Evolutionary conservation across 495 filamentous ascomycete genomes (phyloP).

Genomic region (Podospora conica): DNA sequence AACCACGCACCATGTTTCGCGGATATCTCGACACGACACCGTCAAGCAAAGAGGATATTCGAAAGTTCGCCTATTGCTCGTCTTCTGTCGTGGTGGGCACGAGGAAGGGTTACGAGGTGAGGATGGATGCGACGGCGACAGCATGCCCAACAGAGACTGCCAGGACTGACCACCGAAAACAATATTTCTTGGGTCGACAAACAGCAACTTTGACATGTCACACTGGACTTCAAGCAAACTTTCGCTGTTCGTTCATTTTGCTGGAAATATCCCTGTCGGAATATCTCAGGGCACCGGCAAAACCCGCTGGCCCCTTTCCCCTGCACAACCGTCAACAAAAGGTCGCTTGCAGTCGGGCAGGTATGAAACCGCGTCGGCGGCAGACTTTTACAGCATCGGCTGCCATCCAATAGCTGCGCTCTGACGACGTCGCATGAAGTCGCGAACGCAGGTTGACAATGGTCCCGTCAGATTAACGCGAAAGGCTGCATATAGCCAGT

Average conservation of each 20-base stretch:
- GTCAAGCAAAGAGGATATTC: neutral
- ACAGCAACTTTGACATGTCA: neutral
- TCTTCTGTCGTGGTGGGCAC: neutral
- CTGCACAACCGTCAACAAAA: neutral
- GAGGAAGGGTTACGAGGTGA: neutral
- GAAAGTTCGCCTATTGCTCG: neutral
- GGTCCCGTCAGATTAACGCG: slow-evolving; percentile 10
- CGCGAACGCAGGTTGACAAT: neutral
- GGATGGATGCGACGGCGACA: neutral
- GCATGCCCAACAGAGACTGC: neutral
- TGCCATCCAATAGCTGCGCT: neutral
- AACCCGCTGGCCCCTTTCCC: neutral
- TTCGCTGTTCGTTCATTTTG: neutral
- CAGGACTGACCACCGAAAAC: neutral
- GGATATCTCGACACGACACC: neutral
- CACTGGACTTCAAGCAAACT: neutral
- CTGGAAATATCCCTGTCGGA: neutral
- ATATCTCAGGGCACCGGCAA: neutral
- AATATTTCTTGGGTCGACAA: neutral
- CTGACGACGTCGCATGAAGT: slow-evolving; percentile 1
- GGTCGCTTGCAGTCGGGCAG: neutral
- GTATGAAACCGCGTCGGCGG: neutral
- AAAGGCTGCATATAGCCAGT: slow-evolving; percentile 2
- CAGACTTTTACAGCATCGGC: neutral
- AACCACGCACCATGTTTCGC: neutral